Base-by-base conservation (phyloP, 2,329 filamentous ascomycete species). In the Diaporthe citriasiana region DNA sequence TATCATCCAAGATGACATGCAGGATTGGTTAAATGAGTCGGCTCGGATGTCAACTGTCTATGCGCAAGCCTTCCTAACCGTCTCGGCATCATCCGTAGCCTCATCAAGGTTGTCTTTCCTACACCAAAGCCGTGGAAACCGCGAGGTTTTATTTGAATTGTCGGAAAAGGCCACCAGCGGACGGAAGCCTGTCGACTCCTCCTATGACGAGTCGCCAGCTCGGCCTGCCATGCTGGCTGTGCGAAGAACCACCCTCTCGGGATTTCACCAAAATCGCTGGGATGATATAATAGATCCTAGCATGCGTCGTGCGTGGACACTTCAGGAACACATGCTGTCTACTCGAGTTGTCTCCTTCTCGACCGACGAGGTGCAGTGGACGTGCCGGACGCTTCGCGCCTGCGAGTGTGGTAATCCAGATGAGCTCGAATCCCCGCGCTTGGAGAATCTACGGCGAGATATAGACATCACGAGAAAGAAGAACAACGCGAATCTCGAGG, bases 341-440 rank as follows among this genome's bases (percentile, higher is more conserved):
- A 57, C 55, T 10, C 22, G 55, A 10, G 4, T 57, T 10, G 33
- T 57, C 1, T 57, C 19, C 22, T 57, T 57, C 22, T 57, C 55
- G 12, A 38, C 55, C 30, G 55, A 57, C 22, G 55, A 57, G 55
- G 4, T 57, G 4, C 55, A 57, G 33, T 57, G 55, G 55, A 57
- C 55, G 1, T 57, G 55, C 33, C 55, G 55, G 9, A 57, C 33
- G 2, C 55, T 38, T 15, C 22, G 55, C 30, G 55, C 55, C 33
- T 57, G 55, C 55, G 55, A 57, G 6, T 57, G 55, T 35, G 30
- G 30, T 13, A 13, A n/a, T 13, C 55, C 55, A 4, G 55, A 57
- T 2, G 6, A 57, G 4, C 4, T 15, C 55, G 33, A 17, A 10
- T n/a, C 9, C 30, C 30, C 55, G 19, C 55, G 33, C 33, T 13